A percentile compares a stretch with the other conserved stretches of the same genome.
Evolutionary conservation across 2,329 filamentous ascomycete species (phyloP).

Genomic region (Cytospora leucostoma): DNA sequence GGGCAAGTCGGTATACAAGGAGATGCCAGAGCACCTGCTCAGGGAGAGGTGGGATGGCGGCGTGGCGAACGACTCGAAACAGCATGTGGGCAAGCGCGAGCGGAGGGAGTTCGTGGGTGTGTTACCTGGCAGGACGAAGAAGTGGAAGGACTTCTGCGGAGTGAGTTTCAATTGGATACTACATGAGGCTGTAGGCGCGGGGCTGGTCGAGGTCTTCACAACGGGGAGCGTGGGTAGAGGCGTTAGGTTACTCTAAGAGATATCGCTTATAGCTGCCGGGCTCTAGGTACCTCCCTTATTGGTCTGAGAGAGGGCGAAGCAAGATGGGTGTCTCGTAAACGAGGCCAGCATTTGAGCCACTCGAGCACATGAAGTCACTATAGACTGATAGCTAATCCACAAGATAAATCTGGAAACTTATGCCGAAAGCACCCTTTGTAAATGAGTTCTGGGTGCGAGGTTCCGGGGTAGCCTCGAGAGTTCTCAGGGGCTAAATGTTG

Average conservation of each 20-base stretch:
- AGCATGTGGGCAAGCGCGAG: conserved; percentile 48
- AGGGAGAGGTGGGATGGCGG: conserved; percentile 73
- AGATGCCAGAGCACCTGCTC: conserved; percentile 63
- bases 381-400: neutral
- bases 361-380: neutral
- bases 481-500: conserved; percentile 7
- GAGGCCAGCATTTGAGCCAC: neutral
- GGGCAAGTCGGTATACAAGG: conserved; percentile 59
- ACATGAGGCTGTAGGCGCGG: conserved; percentile 69
- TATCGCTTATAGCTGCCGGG: neutral
- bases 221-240: conserved; percentile 73
- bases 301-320: neutral
- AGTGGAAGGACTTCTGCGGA: conserved; percentile 72
- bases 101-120: conserved; percentile 60
- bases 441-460: conserved; percentile 1
- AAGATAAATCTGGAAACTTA: neutral
- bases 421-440: conserved; percentile 1
- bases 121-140: conserved; percentile 62
- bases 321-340: neutral
- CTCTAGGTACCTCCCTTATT: neutral
- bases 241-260: conserved; percentile 48
- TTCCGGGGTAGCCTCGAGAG: conserved; percentile 19
- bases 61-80: conserved; percentile 47
- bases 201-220: conserved; percentile 72
- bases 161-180: conserved; percentile 71